These are phyloP conservation scores for Pistacia atlantica DNA, from an alignment of 345 rosid species.

Conservation along the genomic window DNA sequence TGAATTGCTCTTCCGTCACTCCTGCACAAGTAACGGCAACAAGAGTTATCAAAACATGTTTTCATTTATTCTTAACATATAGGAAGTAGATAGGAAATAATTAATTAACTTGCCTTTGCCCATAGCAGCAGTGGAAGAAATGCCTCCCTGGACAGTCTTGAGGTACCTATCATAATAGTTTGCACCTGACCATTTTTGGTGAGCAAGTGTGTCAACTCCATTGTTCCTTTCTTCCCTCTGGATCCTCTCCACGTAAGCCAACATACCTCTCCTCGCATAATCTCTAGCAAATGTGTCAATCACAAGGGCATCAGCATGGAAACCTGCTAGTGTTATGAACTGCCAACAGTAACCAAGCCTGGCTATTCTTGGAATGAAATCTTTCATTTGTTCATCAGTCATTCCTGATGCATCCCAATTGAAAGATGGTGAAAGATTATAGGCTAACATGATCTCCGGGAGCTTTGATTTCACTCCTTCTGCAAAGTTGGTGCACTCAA, in stretches of 20 bases:
- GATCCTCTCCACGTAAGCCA: conserved; percentile 94
- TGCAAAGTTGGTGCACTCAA: conserved; percentile 74
- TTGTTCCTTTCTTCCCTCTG: conserved; percentile 94
- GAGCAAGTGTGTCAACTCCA: conserved; percentile 93
- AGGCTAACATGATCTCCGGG: conserved; percentile 87
- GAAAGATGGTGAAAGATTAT: conserved; percentile 92
- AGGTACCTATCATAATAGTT: conserved; percentile 88
- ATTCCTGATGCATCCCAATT: conserved; percentile 97
- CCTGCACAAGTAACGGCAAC: conserved; percentile 37
- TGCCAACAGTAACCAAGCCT: conserved; percentile 90
- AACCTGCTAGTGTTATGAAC: conserved; percentile 91
- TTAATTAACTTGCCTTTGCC: conserved; percentile 66
- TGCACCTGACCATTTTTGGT: conserved; percentile 99
- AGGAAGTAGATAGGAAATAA: neutral
- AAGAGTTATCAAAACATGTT: neutral
- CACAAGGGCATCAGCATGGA: conserved; percentile 93
- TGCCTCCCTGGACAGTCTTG: conserved; percentile 92
- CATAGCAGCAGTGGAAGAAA: conserved; percentile 97
- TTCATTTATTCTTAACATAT: neutral
- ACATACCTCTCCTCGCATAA: conserved; percentile 82
- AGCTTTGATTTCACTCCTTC: conserved; percentile 67
- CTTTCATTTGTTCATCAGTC: conserved; percentile 80
- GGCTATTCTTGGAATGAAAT: conserved; percentile 85
- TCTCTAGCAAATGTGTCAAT: conserved; percentile 82
- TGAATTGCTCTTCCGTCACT: conserved; percentile 97